phyloP scores from a whole-genome alignment of 352 stramenopile species.

The Aphanomyces astaci region DNA sequence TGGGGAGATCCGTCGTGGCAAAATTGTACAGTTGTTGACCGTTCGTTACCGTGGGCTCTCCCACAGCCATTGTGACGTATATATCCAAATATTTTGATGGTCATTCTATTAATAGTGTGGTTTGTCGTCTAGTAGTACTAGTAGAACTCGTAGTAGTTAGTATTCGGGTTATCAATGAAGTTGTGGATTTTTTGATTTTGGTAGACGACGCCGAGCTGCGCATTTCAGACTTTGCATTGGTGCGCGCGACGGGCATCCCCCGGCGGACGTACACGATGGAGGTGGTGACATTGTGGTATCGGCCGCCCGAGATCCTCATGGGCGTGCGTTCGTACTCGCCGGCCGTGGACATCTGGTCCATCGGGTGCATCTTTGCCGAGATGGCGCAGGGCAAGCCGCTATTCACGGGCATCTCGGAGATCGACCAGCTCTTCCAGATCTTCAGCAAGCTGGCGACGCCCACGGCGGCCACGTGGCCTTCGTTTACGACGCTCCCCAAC shows the following conservation, averaged over 20 bases:
- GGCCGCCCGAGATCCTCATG: conserved; percentile 96
- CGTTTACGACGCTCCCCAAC: conserved; percentile 23
- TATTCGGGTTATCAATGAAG: too few relatives aligned
- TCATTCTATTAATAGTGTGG: too few relatives aligned
- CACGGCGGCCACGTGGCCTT: conserved; percentile 14
- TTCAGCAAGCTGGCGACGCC: conserved; percentile 42
- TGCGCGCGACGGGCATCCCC: conserved; percentile 93
- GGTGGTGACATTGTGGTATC: conserved; percentile 99
- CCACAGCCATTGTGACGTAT: too few relatives aligned
- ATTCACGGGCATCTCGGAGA: conserved; percentile 77
- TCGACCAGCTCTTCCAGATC: conserved; percentile 84
- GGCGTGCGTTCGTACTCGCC: conserved; percentile 86
- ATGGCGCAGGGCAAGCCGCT: conserved; percentile 78
- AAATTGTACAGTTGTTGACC: too few relatives aligned
- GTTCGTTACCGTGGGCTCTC: too few relatives aligned
- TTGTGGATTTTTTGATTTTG: not conserved
- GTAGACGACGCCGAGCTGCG: conserved; percentile 87
- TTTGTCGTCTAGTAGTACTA: too few relatives aligned
- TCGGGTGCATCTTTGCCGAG: conserved; percentile 81
- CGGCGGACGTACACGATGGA: conserved; percentile 98
- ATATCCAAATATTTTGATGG: too few relatives aligned
- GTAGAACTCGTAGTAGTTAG: too few relatives aligned
- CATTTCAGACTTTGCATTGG: conserved; percentile 98
- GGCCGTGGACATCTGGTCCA: conserved; percentile 81
- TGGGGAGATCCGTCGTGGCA: too few relatives aligned